Base-by-base conservation (phyloP, 2,329 filamentous ascomycete genomes). In the Fusarium duplospermum region DNA sequence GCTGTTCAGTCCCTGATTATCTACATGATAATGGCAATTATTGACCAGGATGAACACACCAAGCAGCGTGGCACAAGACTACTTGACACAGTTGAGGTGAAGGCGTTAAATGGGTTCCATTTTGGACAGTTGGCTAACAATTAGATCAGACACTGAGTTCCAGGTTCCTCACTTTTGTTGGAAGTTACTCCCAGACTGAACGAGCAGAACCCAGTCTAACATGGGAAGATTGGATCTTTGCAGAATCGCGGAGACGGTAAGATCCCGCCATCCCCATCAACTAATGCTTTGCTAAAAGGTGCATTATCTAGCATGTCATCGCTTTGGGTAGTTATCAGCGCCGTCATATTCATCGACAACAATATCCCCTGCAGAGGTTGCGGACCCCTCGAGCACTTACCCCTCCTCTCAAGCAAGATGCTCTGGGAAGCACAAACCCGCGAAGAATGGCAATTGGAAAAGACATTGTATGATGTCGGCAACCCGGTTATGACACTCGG, bases 221-320 rank as follows among this genome's bases (percentile, higher is more conserved):
- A 2, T 82, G 80, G 81, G 69, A 80, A 57, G 74, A 77, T 9
- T 82, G 80, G 79, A 75, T 82, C 6, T 78, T 80, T 29, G 77
- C 78, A 0, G 80, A 82, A 57, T 80, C 80, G 0, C 73, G 80
- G 0, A 73, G 80, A 29, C 67, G 80, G 76, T 75, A 72, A 38
- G 18, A 2, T 2, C 18, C 27, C 6, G 1, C 10, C 14, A 18
- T 13, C 14, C 6, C 6, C 20, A 0, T n/a, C n/a, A n/a, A n/a
- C n/a, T n/a, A n/a, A n/a, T n/a, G n/a, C n/a, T n/a, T n/a, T n/a
- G 13, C 59, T 71, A 27, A 74, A 24, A 6, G 16, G 18, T 22
- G 3, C 18, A 13, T 1, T 27, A 2, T 18, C 0, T 7, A 78
- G 76, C 11, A 67, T 77, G 22, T 66, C 71, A 0, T 80, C 76